These are phyloP conservation scores for Colletotrichum musicola DNA, from an alignment of 2,329 filamentous ascomycete species.

Conservation along the genomic window DNA sequence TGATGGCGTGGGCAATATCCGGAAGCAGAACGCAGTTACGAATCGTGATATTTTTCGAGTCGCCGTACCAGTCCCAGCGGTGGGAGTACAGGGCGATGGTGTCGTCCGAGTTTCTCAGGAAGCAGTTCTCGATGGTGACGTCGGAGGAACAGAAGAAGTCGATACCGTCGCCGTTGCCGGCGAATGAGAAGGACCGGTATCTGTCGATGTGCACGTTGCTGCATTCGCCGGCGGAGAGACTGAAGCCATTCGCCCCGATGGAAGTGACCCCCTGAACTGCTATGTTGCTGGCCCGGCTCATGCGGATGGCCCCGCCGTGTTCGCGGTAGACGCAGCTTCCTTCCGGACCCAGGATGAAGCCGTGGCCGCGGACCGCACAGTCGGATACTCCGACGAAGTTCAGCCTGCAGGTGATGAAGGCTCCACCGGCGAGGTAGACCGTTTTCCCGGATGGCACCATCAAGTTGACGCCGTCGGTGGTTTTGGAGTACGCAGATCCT, in stretches of 20 bases:
- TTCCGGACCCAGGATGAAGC: slow-evolving; percentile 40
- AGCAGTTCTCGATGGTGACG: slow-evolving; percentile 47
- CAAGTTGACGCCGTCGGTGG: slow-evolving; percentile 38
- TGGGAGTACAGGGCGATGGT: slow-evolving; percentile 51
- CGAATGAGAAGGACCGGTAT: slow-evolving; percentile 41
- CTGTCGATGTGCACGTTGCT: slow-evolving; percentile 40
- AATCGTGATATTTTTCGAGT: slow-evolving; percentile 50
- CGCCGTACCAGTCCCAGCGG: slow-evolving; percentile 48
- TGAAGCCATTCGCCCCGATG: slow-evolving; percentile 39
- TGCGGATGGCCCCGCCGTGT: slow-evolving; percentile 18
- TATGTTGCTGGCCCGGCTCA: slow-evolving; percentile 36
- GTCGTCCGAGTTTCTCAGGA: slow-evolving; percentile 53
- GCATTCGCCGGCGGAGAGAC: slow-evolving; percentile 40
- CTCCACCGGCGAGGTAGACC: slow-evolving; percentile 39
- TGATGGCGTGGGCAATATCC: slow-evolving; percentile 50
- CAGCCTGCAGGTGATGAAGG: slow-evolving; percentile 40
- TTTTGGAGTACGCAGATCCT: slow-evolving; percentile 38
- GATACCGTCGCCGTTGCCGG: slow-evolving; percentile 44
- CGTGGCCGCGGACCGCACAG: neutral
- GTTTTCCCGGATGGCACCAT: slow-evolving; percentile 38
- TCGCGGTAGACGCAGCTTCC: slow-evolving; percentile 42
- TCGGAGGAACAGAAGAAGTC: slow-evolving; percentile 44
- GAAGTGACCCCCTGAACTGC: slow-evolving; percentile 41
- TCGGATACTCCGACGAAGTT: slow-evolving; percentile 36
- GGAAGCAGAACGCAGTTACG: slow-evolving; percentile 47